These are phyloP conservation scores for Westerdykella aurantiaca DNA, from an alignment of 2,329 filamentous ascomycete species.

Conservation along the genomic window DNA sequence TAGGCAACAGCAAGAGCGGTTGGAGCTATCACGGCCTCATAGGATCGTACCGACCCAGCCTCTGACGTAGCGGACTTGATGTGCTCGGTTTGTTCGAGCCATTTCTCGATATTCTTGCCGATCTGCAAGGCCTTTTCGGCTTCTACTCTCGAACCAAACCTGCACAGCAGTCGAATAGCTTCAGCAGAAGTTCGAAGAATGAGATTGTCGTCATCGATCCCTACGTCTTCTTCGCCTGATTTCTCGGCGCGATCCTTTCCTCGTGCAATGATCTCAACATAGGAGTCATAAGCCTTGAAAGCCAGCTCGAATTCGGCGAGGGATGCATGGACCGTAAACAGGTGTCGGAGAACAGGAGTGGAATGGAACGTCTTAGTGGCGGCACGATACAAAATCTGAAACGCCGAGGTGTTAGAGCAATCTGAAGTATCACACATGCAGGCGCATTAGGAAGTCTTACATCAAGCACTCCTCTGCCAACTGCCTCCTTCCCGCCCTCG, in stretches of 20 bases:
- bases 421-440: background rate
- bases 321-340: constrained; percentile 82
- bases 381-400: constrained; percentile 74
- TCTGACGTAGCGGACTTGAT: constrained; percentile 18
- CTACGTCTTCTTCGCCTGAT: constrained; percentile 59
- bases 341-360: constrained; percentile 73
- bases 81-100: constrained; percentile 55
- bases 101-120: constrained; percentile 64
- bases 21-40: constrained; percentile 48
- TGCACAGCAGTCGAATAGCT: constrained; percentile 73
- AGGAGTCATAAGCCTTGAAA: constrained; percentile 85
- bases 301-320: constrained; percentile 89
- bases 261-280: constrained; percentile 79
- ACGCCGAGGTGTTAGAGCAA: constrained; percentile 4
- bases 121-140: constrained; percentile 74
- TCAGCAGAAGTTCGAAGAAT: constrained; percentile 74
- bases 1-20: constrained; percentile 60
- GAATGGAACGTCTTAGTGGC: constrained; percentile 95
- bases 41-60: constrained; percentile 22
- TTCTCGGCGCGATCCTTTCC: constrained; percentile 81
- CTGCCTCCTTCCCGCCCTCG: constrained; percentile 67
- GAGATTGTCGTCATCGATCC: constrained; percentile 71
- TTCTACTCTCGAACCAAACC: constrained; percentile 68
- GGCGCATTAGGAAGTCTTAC: constrained; percentile 28
- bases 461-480: constrained; percentile 72